Conservation (phyloP, 169 alveolate genomes). For the Plasmodium vinckei region DNA sequence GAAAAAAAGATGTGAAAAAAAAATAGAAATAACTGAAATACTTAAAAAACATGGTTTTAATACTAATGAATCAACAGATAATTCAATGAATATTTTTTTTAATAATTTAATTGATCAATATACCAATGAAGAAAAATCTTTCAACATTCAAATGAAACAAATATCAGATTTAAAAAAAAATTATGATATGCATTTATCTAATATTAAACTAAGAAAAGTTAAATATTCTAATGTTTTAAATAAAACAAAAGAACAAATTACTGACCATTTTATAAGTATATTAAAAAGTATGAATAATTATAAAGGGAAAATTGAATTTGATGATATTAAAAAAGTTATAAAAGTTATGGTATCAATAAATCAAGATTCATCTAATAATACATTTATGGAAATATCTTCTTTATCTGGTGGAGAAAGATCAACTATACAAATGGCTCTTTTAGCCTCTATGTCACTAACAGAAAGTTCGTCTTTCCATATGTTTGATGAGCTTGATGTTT, state of each 20-base stretch:
- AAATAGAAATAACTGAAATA: conserved; percentile 43
- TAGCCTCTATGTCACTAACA: conserved; percentile 79
- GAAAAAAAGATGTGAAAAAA: conserved; percentile 71
- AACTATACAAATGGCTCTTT: conserved; percentile 79
- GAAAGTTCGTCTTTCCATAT: conserved; percentile 79
- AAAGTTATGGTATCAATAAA: conserved; percentile 67
- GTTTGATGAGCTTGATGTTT: conserved; percentile 82
- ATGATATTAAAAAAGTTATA: conserved; percentile 36
- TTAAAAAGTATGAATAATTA: conserved; percentile 65
- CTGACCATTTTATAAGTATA: conserved; percentile 44
- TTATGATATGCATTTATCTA: conserved; percentile 67
- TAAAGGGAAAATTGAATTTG: conserved; percentile 61
- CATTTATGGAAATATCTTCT: conserved; percentile 76
- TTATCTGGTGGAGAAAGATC: conserved; percentile 82
- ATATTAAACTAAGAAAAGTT: conserved; percentile 35
- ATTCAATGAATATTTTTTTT: conserved; percentile 37
- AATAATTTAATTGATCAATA: conserved; percentile 52
- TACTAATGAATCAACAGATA: conserved; percentile 44
- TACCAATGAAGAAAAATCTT: conserved; percentile 50
- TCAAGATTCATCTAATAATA: conserved; percentile 45
- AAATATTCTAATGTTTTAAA: conserved; percentile 22
- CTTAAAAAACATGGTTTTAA: conserved; percentile 38
- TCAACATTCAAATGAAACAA: conserved; percentile 39
- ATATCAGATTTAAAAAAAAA: conserved; percentile 53
- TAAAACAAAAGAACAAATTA: conserved; percentile 58